Evolutionary conservation across 2,329 filamentous ascomycete genomes (phyloP).

Genomic region (Kalmusia sp.): DNA sequence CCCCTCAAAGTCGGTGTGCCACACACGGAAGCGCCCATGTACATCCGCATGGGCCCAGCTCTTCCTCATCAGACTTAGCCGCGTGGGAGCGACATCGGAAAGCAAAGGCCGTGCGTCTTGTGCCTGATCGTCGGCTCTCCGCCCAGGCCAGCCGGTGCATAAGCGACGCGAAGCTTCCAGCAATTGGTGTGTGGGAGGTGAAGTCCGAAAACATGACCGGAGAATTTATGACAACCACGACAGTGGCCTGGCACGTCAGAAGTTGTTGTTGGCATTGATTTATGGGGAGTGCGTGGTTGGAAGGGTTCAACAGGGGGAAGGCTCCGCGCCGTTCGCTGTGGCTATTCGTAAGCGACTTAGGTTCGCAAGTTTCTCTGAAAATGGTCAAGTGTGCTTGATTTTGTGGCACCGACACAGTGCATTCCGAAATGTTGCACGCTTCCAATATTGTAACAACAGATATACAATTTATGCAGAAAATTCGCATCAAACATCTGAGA

Average conservation of each 20-base stretch:
- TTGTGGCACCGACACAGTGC: no score
- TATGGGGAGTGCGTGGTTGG: not conserved
- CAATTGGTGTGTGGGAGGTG: not conserved
- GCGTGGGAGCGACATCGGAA: constrained; percentile 14
- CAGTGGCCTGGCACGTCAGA: not conserved
- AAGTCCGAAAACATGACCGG: constrained; percentile 8
- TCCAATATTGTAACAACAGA: no score
- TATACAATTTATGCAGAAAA: not conserved
- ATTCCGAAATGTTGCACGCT: no score
- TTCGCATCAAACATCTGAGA: not conserved
- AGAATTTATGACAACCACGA: constrained; percentile 2
- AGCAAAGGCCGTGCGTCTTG: constrained; percentile 9
- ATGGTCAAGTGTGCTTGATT: not conserved
- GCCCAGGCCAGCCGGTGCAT: not conserved
- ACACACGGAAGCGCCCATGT: not conserved
- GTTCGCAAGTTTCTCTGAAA: constrained; percentile 2
- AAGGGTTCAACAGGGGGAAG: not conserved
- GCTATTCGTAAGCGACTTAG: not conserved
- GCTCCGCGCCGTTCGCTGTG: not conserved
- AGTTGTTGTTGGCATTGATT: not conserved
- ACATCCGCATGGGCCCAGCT: constrained; percentile 5
- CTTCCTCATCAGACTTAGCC: constrained; percentile 8
- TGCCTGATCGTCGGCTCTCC: constrained; percentile 19
- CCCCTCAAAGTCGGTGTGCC: not conserved
- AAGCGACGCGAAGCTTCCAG: not conserved